Evolutionary conservation across 257 asterid species (phyloP).

Genomic region (Prunella vulgaris): DNA sequence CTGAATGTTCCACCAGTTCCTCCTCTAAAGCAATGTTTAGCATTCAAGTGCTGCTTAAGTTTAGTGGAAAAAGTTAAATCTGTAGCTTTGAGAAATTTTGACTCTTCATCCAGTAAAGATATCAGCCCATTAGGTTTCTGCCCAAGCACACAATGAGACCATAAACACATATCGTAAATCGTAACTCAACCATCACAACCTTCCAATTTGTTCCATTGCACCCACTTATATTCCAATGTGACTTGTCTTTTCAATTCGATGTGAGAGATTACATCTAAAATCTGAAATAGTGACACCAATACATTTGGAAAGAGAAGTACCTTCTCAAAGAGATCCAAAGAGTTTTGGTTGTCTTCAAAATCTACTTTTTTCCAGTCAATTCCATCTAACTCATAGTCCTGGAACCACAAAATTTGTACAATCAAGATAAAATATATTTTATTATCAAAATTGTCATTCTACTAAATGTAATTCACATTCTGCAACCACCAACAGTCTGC

Average conservation of each 20-base stretch:
- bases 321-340: constrained; percentile 87
- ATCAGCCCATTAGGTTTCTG: constrained; percentile 85
- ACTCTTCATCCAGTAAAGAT: constrained; percentile 87
- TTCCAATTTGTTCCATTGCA: neutral
- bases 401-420: neutral
- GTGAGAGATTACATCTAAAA: neutral
- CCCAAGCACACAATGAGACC: constrained; percentile 20
- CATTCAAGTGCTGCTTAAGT: constrained; percentile 70
- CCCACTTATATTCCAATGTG: neutral
- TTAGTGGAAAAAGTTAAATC: constrained; percentile 65
- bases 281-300: neutral
- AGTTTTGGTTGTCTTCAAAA: constrained; percentile 82
- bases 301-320: constrained; percentile 21
- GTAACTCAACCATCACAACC: constrained; percentile 2
- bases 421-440: neutral
- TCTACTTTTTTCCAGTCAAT: constrained; percentile 86
- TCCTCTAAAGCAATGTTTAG: constrained; percentile 68
- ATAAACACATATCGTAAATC: constrained; percentile 3
- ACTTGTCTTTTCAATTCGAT: neutral
- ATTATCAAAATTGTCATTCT: neutral
- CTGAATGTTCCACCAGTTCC: constrained; percentile 49
- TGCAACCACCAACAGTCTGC: constrained; percentile 12
- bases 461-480: neutral
- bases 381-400: constrained; percentile 93
- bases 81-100: constrained; percentile 66